These are phyloP conservation scores for Gastrolobium villosum DNA, from an alignment of 306 rosid genomes.

Conservation along the genomic window DNA sequence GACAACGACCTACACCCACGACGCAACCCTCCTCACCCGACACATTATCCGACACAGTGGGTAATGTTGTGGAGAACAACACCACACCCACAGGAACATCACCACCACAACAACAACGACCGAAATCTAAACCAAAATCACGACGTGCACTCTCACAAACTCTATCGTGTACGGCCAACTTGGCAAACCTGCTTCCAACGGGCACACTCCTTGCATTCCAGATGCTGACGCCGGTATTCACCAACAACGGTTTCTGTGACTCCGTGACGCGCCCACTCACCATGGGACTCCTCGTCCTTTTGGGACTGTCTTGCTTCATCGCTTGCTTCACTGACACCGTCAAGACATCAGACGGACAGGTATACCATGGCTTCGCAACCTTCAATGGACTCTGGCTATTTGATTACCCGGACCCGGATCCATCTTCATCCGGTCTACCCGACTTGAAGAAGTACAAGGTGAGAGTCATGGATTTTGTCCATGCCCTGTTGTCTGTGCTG, in stretches of 20 bases:
- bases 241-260: constrained; percentile 70
- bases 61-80: background rate
- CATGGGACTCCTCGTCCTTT: constrained; percentile 48
- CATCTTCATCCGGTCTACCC: constrained; percentile 44
- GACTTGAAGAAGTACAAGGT: constrained; percentile 61
- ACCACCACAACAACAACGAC: background rate
- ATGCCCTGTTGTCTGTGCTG: constrained; percentile 59
- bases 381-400: constrained; percentile 63
- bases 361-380: constrained; percentile 77
- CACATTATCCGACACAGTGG: background rate
- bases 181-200: constrained; percentile 80
- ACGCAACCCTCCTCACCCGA: constrained; percentile 27
- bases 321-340: constrained; percentile 75
- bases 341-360: constrained; percentile 54
- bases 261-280: constrained; percentile 63
- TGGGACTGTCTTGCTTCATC: constrained; percentile 62
- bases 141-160: constrained; percentile 56
- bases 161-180: constrained; percentile 65
- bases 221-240: constrained; percentile 73
- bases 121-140: too few species aligned
- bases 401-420: constrained; percentile 50
- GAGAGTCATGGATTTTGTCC: constrained; percentile 59
- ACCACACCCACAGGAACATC: background rate
- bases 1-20: constrained; percentile 42
- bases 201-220: constrained; percentile 81